A percentile compares a stretch with the other conserved stretches of the same genome.
Conservation (phyloP, 495 filamentous ascomycete species). For the Cairneyella variabilis region DNA sequence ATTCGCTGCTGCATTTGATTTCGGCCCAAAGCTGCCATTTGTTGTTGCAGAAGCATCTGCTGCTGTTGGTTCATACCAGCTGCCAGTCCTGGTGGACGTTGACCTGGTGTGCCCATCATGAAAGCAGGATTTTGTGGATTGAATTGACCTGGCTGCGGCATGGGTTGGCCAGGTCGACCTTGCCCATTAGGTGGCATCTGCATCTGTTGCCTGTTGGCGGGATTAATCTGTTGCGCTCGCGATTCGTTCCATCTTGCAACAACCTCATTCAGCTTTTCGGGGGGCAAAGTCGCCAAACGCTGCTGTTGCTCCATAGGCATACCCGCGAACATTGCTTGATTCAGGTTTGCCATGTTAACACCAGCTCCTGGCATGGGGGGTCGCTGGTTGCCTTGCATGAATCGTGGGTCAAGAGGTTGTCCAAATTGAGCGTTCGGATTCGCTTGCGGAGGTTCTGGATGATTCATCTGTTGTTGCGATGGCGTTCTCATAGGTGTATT, state of each 20-base stretch:
- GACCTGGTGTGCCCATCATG: constrained; percentile 26
- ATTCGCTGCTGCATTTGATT: constrained; percentile 13
- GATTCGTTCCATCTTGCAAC: constrained; percentile 35
- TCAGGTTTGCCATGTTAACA: constrained; percentile 28
- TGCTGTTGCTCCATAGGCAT: constrained; percentile 32
- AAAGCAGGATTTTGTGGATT: constrained; percentile 28
- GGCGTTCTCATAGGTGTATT: constrained; percentile 42
- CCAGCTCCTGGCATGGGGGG: constrained; percentile 24
- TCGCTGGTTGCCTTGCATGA: constrained; percentile 36
- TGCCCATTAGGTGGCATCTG: constrained; percentile 19
- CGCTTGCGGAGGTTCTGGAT: constrained; percentile 27
- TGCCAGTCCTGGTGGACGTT: constrained; percentile 24
- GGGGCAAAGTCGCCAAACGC: constrained; percentile 28
- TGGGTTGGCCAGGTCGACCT: constrained; percentile 19
- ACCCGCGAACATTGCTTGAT: constrained; percentile 33
- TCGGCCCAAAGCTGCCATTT: constrained; percentile 27
- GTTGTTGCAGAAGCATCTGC: constrained; percentile 33
- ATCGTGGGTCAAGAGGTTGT: constrained; percentile 38
- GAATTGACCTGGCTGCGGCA: constrained; percentile 31
- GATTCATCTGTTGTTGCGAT: constrained; percentile 38
- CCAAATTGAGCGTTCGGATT: constrained; percentile 35
- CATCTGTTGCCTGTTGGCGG: constrained; percentile 26
- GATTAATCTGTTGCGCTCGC: constrained; percentile 10
- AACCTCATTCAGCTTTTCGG: constrained; percentile 39
- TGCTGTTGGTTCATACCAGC: constrained; percentile 35